Base-by-base conservation (phyloP, 257 asterid genomes). In the Pogostemon cablin region DNA sequence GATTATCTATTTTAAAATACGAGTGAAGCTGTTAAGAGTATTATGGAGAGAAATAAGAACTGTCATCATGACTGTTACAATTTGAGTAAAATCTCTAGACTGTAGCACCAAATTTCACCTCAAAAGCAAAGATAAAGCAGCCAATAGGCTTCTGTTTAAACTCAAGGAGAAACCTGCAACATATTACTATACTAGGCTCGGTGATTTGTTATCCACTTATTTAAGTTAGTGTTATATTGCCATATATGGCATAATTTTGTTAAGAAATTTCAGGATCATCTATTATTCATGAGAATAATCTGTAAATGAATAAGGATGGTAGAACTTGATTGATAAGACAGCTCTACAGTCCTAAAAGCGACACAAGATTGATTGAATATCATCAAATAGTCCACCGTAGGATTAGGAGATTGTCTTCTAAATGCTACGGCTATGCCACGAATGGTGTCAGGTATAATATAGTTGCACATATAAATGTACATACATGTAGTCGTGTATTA, bases 321-420 rank as follows among this genome's bases (percentile, higher is more conserved):
- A 67, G 12, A 11, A 35, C 5, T 12, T 67, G 62, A 49, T 9
- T 15, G 7, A 12, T 39, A 53, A 67, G 38, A 50, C 11, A 67
- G 38, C 6, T 17, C n/a, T 12, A 35, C 9, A 39, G 39, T 0
- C 38, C 25, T 6, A 12, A 34, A 12, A 46, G 52, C 37, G 40
- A 6, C 35, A 6, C 20, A 5, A 60, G 17, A 52, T 50, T 41
- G 46, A 5, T 7, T 0, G 15, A 7, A 34, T 5, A 48, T 44
- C 32, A 32, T 43, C 66, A 71, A 42, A 17, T 61, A 35, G n/a
- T n/a, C 55, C 55, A 54, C 11, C 55, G 17, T 42, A 59, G 50
- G 35, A 49, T 71, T 57, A 54, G 55, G 44, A 61, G 69, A 61
- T 50, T 15, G 63, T 34, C 9, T 32, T 34, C 12, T 15, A 52